These are phyloP conservation scores for Leccinum idahoense DNA, from an alignment of 1,284 basidiomycete genomes.

Conservation along the genomic window DNA sequence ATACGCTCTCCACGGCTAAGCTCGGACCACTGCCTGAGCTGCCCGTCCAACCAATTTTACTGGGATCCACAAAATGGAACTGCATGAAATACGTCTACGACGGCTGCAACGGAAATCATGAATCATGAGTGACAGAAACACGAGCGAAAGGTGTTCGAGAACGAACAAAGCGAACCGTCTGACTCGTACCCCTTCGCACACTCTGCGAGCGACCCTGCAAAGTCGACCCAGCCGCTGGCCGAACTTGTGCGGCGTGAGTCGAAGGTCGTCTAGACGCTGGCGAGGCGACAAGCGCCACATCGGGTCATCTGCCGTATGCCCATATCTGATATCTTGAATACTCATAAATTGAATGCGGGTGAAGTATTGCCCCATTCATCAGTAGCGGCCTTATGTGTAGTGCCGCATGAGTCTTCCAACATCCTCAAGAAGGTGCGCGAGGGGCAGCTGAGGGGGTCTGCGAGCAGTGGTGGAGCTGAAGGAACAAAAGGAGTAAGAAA, in stretches of 20 bases:
- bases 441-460: slow-evolving; percentile 54
- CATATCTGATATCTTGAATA: no score
- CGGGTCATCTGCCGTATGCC: no score
- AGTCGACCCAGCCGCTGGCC: slow-evolving; percentile 4
- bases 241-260: slow-evolving; percentile 21
- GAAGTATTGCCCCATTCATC: no score
- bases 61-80: slow-evolving; percentile 20
- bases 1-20: background rate
- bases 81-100: slow-evolving; percentile 23
- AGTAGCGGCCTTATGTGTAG: no score
- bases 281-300: slow-evolving; percentile 4
- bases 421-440: slow-evolving; percentile 32
- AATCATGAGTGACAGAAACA: background rate
- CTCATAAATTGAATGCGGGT: no score
- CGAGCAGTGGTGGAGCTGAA: slow-evolving; percentile 45
- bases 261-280: slow-evolving; percentile 20
- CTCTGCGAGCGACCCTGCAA: slow-evolving; percentile 16
- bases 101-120: slow-evolving; percentile 6
- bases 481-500: slow-evolving; percentile 54
- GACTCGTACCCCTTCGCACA: slow-evolving; percentile 25
- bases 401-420: no score
- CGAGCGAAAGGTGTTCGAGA: background rate
- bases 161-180: slow-evolving; percentile 21
- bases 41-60: slow-evolving; percentile 17
- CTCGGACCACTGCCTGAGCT: background rate